A percentile compares a stretch with the other conserved stretches of the same genome.
Conservation (phyloP, 495 filamentous ascomycete genomes). For the Neurospora sp. region DNA sequence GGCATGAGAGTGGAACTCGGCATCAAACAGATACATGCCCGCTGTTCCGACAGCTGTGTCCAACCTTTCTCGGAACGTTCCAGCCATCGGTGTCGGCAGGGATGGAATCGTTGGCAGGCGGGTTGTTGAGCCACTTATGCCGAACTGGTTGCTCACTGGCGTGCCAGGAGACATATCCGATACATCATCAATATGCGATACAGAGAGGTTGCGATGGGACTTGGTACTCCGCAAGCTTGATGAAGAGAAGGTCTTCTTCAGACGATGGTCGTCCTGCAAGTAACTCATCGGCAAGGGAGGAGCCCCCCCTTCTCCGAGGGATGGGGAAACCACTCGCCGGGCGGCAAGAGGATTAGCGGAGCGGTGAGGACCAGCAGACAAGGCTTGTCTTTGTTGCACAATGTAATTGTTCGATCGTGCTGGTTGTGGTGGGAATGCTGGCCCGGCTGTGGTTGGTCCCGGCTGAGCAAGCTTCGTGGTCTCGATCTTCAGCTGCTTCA, state of each 20-base stretch:
- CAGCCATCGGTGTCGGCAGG: conserved; percentile 58
- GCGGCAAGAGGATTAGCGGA: conserved; percentile 18
- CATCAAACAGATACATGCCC: conserved; percentile 77
- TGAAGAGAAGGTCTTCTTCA: conserved; percentile 74
- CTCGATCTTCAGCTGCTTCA: conserved; percentile 83
- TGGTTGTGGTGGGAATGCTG: conserved; percentile 34
- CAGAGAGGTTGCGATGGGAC: conserved; percentile 56
- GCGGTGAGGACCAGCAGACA: conserved; percentile 29
- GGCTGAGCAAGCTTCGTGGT: conserved; percentile 42
- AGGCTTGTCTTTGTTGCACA: conserved; percentile 35
- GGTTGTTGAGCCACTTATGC: conserved; percentile 33
- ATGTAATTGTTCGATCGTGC: conserved; percentile 29
- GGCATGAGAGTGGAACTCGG: conserved; percentile 61
- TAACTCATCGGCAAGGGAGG: conserved; percentile 21
- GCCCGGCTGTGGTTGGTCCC: conserved; percentile 29
- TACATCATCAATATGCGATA: conserved; percentile 58
- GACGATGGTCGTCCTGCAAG: conserved; percentile 24
- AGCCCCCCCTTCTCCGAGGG: conserved; percentile 15
- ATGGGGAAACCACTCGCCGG: conserved; percentile 24
- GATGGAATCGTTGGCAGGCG: conserved; percentile 44
- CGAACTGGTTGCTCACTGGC: conserved; percentile 55
- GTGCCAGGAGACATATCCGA: conserved; percentile 63
- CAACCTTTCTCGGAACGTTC: conserved; percentile 42
- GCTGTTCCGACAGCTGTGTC: conserved; percentile 44
- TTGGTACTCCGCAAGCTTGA: conserved; percentile 62